Base-by-base conservation (phyloP, 306 rosid species). In the Dalbergia cochinchinensis region DNA sequence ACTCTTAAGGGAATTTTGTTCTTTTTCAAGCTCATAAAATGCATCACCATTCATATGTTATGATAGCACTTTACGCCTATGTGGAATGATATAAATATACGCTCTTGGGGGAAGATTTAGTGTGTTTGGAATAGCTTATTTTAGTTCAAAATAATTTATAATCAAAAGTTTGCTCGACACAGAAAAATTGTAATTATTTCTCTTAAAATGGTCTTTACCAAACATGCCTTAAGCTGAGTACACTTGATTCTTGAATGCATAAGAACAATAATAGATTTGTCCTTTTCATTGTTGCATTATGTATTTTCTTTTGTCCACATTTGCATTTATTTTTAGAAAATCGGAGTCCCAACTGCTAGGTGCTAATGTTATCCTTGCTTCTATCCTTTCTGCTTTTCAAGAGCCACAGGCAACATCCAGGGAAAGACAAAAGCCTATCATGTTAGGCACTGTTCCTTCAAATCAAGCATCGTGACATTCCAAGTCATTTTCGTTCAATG, bases 351-450 rank as follows among this genome's bases (percentile, higher is more conserved):
- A 41, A 64, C 8, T 44, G 26, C 65, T 65, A 41, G 47, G 6
- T 44, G 26, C 60, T 71, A 69, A 79, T 65, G 45, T 65, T 65
- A 76, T 71, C 83, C 61, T 72, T 78, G 42, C 18, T 80, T 61
- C 48, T 71, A 57, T 47, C 55, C 26, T 80, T 80, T 78, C 74
- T 76, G 26, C 5, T 58, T 19, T 69, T 48, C 80, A 84, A 94
- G 97, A 87, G 68, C 88, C 98, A 80, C 87, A 84, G 57, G 69
- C 85, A 66, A 65, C 83, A 18, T 83, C 70, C 7, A 88, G 68
- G 88, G 90, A 85, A 44, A 85, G 83, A 80, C 83, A 80, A 37
- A 88, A 82, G 76, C 51, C 83, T 60, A 71, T 70, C 78, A 69
- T 63, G 47, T 59, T 53, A 33, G 89, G 69, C 57, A 57, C 86